These are phyloP conservation scores for Chlorella variabilis DNA, from an alignment of 163 green algal species.

Conservation along the genomic window DNA sequence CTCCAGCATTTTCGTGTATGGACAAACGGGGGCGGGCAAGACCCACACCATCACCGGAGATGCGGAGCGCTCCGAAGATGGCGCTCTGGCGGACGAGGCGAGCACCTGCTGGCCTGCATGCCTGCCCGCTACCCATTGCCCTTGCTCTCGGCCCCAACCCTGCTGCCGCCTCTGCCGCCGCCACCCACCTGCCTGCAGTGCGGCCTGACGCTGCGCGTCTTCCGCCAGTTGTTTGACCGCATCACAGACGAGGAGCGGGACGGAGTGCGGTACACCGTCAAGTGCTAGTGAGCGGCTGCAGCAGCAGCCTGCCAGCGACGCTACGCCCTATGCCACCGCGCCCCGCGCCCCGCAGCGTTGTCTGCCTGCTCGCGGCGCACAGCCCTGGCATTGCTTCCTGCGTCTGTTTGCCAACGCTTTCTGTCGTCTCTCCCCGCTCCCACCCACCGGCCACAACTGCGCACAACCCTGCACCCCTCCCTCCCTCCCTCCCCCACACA, in stretches of 20 bases:
- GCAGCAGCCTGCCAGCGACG: no score
- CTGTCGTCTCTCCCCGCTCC: no score
- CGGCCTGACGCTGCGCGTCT: constrained; percentile 49
- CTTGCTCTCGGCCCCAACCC: neutral
- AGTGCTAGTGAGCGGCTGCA: constrained; percentile 29
- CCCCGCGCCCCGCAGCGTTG: neutral
- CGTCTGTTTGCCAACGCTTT: neutral
- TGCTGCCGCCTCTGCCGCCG: neutral
- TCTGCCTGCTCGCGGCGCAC: neutral
- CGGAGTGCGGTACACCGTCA: constrained; percentile 43
- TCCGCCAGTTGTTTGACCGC: constrained; percentile 44
- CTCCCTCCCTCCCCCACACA: no score
- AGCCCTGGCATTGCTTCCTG: neutral
- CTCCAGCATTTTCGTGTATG: constrained; percentile 79
- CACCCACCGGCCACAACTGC: no score
- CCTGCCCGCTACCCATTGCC: no score
- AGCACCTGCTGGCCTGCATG: no score
- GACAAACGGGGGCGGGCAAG: constrained; percentile 98
- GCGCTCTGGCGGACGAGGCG: constrained; percentile 13
- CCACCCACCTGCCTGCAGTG: neutral
- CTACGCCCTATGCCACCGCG: neutral
- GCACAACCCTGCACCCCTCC: no score
- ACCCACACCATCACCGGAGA: constrained; percentile 96
- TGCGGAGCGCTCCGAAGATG: constrained; percentile 19
- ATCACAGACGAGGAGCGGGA: constrained; percentile 31